phyloP scores from a whole-genome alignment of 2,329 filamentous ascomycete genomes.

The Trichoderma sp. region DNA sequence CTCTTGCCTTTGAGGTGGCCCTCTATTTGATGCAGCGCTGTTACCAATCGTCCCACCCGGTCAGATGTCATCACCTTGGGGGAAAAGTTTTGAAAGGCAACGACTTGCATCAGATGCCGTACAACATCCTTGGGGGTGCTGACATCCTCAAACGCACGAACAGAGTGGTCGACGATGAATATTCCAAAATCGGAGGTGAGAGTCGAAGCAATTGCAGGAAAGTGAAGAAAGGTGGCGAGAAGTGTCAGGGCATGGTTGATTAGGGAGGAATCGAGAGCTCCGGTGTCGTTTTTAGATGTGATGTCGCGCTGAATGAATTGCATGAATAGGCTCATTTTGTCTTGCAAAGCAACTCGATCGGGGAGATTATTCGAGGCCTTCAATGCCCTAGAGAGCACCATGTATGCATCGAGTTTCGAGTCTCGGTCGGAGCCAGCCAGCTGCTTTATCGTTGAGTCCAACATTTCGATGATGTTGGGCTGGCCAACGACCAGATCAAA shows the following conservation, averaged over 20 bases:
- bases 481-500: constrained; percentile 37
- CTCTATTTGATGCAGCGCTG: constrained; percentile 68
- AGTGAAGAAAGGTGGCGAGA: constrained; percentile 72
- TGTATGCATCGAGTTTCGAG: constrained; percentile 80
- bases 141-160: constrained; percentile 67
- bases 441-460: constrained; percentile 80
- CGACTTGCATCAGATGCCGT: constrained; percentile 74
- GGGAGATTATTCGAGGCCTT: constrained; percentile 81
- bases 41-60: constrained; percentile 67
- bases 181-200: constrained; percentile 75
- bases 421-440: constrained; percentile 71
- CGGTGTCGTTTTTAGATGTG: constrained; percentile 54
- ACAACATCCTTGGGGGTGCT: constrained; percentile 72
- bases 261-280: constrained; percentile 63
- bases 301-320: constrained; percentile 85
- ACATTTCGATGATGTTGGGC: constrained; percentile 70
- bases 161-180: constrained; percentile 78
- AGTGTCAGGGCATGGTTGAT: constrained; percentile 75
- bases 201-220: constrained; percentile 64
- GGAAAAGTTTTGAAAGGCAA: constrained; percentile 77
- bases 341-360: constrained; percentile 66
- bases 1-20: constrained; percentile 75
- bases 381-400: constrained; percentile 70
- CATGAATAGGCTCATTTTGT: constrained; percentile 73
- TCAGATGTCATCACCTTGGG: constrained; percentile 69